Base-by-base conservation (phyloP, 352 stramenopile genomes). In the Pythium grandisporangium region DNA sequence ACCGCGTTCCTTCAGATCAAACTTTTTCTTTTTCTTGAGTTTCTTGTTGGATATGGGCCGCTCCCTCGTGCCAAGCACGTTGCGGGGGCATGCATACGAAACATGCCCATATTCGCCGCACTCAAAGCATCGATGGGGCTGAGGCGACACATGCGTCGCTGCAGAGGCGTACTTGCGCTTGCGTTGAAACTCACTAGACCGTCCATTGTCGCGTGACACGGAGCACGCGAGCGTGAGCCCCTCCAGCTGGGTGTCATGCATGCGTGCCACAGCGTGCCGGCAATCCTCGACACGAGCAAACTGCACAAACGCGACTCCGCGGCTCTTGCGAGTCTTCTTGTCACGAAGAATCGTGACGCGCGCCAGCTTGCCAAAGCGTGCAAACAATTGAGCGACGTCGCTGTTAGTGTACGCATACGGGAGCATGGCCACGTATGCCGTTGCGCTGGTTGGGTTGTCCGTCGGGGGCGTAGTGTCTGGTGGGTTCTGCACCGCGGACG, bases 331-430 rank as follows among this genome's bases (percentile, higher is more conserved):
- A 13, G 73, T 92, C 54, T 74, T 48, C 41, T 79, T 80, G 44
- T 93, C 75, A 2, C 75, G 73, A 43, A 91, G 49, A 16, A 93
- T 69, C 40, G 82, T 75, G 32, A 89, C 76, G 17, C 74, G 70
- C 33, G 80, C 77, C 37, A 91, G 56, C 51, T 74, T 77, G 7
- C 80, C 75, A 50, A 84, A 88, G 4, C 62, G 70, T 16, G 64
- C 63, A 42, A 92, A 94, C 16, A 94, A 64, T 55, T 94, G 79
- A 27, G 76, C 81, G 14, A 94, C 75, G 51, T 92, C 81, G 53
- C 80, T 93, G 41, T 78, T 90, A 5, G 78, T 93, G 61, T 91
- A 93, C 21, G 72, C 70, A 45, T 84, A 94, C 53, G 81, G 81
- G 32, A 94, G 69, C 81, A 92, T 94, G 19, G 81, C 64, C n/a